Evolutionary conservation across 2,329 filamentous ascomycete genomes (phyloP).

Genomic region (Nemania serpens): DNA sequence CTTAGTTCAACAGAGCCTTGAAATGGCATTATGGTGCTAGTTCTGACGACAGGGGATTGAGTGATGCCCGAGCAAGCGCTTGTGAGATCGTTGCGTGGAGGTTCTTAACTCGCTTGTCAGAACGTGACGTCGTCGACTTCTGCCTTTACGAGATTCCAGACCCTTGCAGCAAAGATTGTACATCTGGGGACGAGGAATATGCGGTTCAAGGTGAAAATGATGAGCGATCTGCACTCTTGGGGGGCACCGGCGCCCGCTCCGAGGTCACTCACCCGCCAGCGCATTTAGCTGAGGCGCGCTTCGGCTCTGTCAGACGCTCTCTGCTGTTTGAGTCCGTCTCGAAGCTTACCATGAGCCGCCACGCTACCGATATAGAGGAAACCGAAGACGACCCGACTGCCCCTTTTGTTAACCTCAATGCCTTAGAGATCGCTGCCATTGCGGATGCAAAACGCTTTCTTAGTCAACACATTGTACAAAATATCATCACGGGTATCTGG

Average conservation of each 20-base stretch:
- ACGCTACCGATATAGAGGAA: slow-evolving; percentile 49
- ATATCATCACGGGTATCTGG: slow-evolving; percentile 74
- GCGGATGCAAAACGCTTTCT: slow-evolving; percentile 74
- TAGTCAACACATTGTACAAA: slow-evolving; percentile 71
- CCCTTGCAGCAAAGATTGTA: slow-evolving; percentile 34
- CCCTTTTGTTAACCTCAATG: slow-evolving; percentile 79
- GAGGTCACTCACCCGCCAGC: slow-evolving; percentile 11
- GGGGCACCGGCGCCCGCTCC: slow-evolving; percentile 28
- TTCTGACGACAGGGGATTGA: slow-evolving; percentile 67
- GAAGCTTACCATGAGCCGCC: slow-evolving; percentile 56
- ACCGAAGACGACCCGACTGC: slow-evolving; percentile 66
- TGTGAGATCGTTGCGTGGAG: slow-evolving; percentile 84
- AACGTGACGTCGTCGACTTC: slow-evolving; percentile 74
- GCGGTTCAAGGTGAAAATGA: slow-evolving; percentile 50
- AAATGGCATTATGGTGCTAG: slow-evolving; percentile 74
- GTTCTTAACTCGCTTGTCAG: slow-evolving; percentile 71
- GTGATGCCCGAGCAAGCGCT: slow-evolving; percentile 70
- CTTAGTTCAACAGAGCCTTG: slow-evolving; percentile 59
- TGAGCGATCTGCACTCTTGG: slow-evolving; percentile 55
- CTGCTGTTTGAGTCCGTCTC: slow-evolving; percentile 60
- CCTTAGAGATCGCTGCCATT: slow-evolving; percentile 75
- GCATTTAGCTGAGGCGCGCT: slow-evolving; percentile 33
- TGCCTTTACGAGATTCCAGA: slow-evolving; percentile 74
- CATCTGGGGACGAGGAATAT: slow-evolving; percentile 30
- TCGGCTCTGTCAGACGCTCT: slow-evolving; percentile 52